Percentiles rank a stretch among this genome's conserved stretches.
Evolutionary conservation across 1,284 basidiomycete genomes (phyloP).

Genomic region (Leccinum insolens): DNA sequence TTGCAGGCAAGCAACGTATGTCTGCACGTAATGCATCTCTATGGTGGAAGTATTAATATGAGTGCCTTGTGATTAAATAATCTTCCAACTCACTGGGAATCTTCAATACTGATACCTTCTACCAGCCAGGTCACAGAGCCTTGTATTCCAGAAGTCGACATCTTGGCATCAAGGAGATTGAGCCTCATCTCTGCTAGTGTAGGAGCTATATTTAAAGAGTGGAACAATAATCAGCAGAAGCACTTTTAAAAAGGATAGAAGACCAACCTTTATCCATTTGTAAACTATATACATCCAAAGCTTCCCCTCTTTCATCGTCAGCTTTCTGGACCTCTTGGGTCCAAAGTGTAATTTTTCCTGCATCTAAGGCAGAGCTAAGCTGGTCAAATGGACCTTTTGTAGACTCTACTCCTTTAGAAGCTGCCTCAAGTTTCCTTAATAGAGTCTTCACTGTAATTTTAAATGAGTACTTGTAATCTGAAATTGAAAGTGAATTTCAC

Average conservation of each 20-base stretch:
- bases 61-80: no score
- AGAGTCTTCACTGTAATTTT: conserved; percentile 9
- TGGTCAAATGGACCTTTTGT: neutral
- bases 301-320: neutral
- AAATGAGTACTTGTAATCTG: neutral
- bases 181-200: conserved; percentile 10
- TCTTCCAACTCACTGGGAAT: conserved; percentile 9
- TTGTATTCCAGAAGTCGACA: neutral
- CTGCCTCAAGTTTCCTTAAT: neutral
- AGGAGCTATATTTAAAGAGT: conserved; percentile 4
- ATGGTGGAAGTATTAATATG: neutral
- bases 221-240: no score
- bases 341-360: neutral
- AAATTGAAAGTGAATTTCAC: neutral
- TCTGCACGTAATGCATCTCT: conserved; percentile 4
- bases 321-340: neutral
- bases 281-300: neutral
- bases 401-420: neutral
- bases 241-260: no score
- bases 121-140: conserved; percentile 6
- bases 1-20: neutral
- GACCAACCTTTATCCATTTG: neutral
- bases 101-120: conserved; percentile 10
- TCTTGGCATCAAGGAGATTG: neutral
- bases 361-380: neutral